Percentiles rank a stretch among this genome's conserved stretches.
Evolutionary conservation across 1,284 basidiomycete genomes (phyloP).

Genomic region (Apiotrichum domesticum): DNA sequence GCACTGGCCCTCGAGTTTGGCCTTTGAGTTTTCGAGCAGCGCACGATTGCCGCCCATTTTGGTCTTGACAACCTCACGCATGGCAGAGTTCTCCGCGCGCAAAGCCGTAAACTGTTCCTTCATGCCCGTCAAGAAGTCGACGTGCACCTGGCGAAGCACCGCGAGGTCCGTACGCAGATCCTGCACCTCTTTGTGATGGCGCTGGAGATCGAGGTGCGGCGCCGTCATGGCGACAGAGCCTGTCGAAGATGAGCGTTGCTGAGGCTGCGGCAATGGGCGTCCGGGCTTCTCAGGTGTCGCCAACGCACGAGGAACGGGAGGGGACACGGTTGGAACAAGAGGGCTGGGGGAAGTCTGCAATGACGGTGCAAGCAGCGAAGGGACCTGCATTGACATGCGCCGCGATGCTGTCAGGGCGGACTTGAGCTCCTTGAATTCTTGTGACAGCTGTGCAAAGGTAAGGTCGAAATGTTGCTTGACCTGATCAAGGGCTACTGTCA

Average conservation of each 20-base stretch:
- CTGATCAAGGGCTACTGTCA: constrained; percentile 78
- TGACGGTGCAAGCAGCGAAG: constrained; percentile 27
- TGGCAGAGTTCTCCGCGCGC: constrained; percentile 73
- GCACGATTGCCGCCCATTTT: constrained; percentile 79
- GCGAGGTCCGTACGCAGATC: constrained; percentile 87
- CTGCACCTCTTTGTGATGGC: constrained; percentile 90
- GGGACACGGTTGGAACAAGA: neutral
- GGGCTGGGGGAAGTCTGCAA: neutral
- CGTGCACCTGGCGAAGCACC: constrained; percentile 87
- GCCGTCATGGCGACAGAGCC: neutral
- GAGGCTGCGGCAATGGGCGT: constrained; percentile 4
- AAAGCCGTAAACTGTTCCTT: constrained; percentile 73
- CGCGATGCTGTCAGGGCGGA: constrained; percentile 52
- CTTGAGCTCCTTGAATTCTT: constrained; percentile 88
- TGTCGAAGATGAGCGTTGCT: neutral
- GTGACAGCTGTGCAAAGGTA: constrained; percentile 75
- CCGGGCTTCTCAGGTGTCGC: constrained; percentile 19
- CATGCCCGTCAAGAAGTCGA: constrained; percentile 84
- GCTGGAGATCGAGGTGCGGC: constrained; percentile 65
- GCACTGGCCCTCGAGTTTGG: constrained; percentile 77
- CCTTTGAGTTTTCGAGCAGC: constrained; percentile 86
- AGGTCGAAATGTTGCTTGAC: constrained; percentile 96
- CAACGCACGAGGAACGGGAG: constrained; percentile 13
- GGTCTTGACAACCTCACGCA: constrained; percentile 74
- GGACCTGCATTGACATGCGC: constrained; percentile 38